Percentiles rank a stretch among this genome's conserved stretches.
phyloP scores from a whole-genome alignment of 2,329 filamentous ascomycete genomes.

The Aspergillus carbonarius region DNA sequence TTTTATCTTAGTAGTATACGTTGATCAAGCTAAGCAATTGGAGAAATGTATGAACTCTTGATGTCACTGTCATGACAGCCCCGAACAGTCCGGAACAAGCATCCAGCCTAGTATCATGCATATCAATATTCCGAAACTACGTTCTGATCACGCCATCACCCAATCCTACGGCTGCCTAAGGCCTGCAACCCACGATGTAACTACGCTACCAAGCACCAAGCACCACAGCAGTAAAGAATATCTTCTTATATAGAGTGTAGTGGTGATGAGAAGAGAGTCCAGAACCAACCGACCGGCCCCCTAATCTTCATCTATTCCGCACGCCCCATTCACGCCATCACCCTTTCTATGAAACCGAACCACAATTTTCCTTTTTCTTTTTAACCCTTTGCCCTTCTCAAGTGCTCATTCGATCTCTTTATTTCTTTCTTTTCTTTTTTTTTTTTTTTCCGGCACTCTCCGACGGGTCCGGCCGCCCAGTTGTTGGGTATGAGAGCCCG shows the following conservation, averaged over 20 bases:
- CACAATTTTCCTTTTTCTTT: not conserved
- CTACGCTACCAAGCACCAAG: no score
- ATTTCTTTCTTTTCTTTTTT: no score
- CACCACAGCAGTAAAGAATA: not conserved
- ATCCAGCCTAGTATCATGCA: no score
- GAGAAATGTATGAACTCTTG: no score
- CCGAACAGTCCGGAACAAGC: no score
- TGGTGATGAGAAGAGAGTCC: not conserved
- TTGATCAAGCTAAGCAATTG: no score
- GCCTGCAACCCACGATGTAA: no score
- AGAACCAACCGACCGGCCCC: not conserved
- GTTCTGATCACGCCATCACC: no score
- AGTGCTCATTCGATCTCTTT: not conserved
- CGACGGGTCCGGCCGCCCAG: not conserved
- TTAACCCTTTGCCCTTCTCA: not conserved
- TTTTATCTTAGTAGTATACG: no score
- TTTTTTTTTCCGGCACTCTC: not conserved
- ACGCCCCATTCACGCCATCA: not conserved
- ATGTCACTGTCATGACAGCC: no score
- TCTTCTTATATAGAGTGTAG: slow-evolving; percentile 2
- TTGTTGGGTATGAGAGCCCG: not conserved
- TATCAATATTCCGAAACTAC: no score
- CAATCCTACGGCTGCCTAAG: no score
- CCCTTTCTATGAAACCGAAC: not conserved
- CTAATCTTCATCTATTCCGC: not conserved